Conservation (phyloP, 2,329 filamentous ascomycete species). For the Monosporascus sp. region DNA sequence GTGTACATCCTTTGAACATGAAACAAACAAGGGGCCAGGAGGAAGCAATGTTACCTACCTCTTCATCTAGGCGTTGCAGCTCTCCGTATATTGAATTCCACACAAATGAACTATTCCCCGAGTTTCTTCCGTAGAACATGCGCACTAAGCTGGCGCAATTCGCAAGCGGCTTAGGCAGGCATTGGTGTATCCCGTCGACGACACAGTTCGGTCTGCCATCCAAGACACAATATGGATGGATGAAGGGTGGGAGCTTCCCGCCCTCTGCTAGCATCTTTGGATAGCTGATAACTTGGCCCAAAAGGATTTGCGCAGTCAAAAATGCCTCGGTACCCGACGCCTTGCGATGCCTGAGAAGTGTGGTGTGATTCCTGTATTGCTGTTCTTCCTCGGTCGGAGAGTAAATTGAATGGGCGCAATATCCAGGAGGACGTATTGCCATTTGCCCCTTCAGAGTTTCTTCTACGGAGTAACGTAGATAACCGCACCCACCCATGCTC, state of each 20-base stretch:
- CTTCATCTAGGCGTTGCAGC: constrained; percentile 7
- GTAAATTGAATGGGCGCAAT: no score
- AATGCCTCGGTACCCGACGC: constrained; percentile 6
- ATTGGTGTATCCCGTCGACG: constrained; percentile 17
- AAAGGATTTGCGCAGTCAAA: constrained; percentile 16
- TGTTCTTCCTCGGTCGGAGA: neutral
- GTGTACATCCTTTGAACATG: no score
- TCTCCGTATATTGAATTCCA: constrained; percentile 22
- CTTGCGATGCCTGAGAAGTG: neutral
- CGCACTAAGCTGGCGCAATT: constrained; percentile 20
- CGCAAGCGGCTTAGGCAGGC: constrained; percentile 19
- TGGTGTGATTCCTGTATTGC: neutral
- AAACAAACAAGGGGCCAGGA: constrained; percentile 1
- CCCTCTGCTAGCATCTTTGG: constrained; percentile 17
- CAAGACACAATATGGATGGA: constrained; percentile 20
- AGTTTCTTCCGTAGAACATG: constrained; percentile 15
- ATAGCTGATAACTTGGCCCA: constrained; percentile 19
- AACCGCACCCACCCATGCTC: no score
- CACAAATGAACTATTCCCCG: constrained; percentile 15
- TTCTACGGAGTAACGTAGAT: no score
- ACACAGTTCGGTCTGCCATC: constrained; percentile 8
- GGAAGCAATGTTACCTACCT: constrained; percentile 8
- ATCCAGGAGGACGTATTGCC: no score
- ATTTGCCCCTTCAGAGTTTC: no score
- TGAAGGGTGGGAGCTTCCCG: constrained; percentile 20